Evolutionary conservation across 2,329 filamentous ascomycete species (phyloP), one percentile per base, ranked within the genome.

Genomic region (Neonectria hederae): DNA sequence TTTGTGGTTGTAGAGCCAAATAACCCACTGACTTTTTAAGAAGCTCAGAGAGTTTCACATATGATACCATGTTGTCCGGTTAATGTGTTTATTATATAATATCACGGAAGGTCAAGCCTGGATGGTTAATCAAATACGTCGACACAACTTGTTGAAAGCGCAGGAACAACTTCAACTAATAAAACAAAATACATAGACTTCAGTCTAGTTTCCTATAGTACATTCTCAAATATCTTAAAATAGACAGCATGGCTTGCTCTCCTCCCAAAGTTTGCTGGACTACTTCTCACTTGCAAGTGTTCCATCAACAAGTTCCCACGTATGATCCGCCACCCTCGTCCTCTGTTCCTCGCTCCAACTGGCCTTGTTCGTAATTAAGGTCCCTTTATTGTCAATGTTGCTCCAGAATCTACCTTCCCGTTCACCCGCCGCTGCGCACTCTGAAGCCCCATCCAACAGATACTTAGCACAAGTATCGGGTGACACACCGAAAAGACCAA

Each of bases 361-460:
- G 2, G 64, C 40, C 63, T 78, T 79, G 4, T 71, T 68, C 1
- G 51, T n/a, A 8, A 78, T 43, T 11, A 68, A 11, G 0, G 54
- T 49, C 0, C 77, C 78, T 55, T 77, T 78, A 14, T 65, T 55
- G 32, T 77, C 71, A 7, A 78, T 75, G 28, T 65, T 71, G 11
- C 66, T 73, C 67, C 72, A 79, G 42, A 68, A 69, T 9, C 58
- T 74, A 0, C 64, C 72, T 2, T 73, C 63, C 48, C 70, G 65
- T 9, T 65, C 65, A 1, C 53, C 63, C 5, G 60, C 55, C 1
- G 57, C 65, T 1, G 65, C 52, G 0, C 45, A 49, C 7, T 71
- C 67, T 4, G 59, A 43, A 0, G 63, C 55, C 0, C 77, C 77
- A 0, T 59, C 67, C 1, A 79, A 30, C 30, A 79, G 45, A 11